Conservation (phyloP, 2,329 filamentous ascomycete species). For the Fusarium sp. region DNA sequence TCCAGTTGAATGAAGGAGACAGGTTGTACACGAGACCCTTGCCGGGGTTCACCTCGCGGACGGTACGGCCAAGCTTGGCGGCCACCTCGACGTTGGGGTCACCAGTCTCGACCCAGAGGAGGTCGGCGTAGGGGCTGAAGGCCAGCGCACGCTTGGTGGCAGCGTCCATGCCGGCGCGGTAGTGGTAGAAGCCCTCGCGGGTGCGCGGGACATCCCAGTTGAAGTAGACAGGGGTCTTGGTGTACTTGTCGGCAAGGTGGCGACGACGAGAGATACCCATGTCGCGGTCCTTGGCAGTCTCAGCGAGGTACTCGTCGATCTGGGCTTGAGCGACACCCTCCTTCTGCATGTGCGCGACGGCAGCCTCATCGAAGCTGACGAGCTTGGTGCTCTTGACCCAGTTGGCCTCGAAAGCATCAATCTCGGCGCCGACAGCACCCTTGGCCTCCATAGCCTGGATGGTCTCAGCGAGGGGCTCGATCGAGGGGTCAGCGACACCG, state of each 20-base stretch:
- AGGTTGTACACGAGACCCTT: conserved; percentile 98
- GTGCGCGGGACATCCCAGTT: conserved; percentile 93
- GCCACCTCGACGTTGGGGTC: conserved; percentile 87
- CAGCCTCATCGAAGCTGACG: conserved; percentile 92
- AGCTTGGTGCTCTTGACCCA: conserved; percentile 92
- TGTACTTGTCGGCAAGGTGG: conserved; percentile 74
- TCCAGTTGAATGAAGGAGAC: conserved; percentile 98
- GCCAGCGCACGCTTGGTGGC: conserved; percentile 94
- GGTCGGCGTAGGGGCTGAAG: conserved; percentile 92
- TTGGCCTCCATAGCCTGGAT: conserved; percentile 89
- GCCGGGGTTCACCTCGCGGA: conserved; percentile 75
- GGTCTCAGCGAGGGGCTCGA: conserved; percentile 86
- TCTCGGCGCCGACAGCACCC: conserved; percentile 81
- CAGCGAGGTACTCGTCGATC: conserved; percentile 74
- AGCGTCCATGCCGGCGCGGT: conserved; percentile 82
- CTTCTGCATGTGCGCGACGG: conserved; percentile 76
- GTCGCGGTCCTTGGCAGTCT: conserved; percentile 73
- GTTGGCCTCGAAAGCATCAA: conserved; percentile 85
- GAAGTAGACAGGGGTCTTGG: conserved; percentile 79
- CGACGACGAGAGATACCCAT: conserved; percentile 84
- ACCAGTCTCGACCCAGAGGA: conserved; percentile 97
- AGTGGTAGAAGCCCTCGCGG: conserved; percentile 94
- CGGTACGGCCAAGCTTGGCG: conserved; percentile 78
- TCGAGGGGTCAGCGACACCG: conserved; percentile 79
- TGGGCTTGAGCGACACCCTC: conserved; percentile 73